These are phyloP conservation scores for Russula earlei DNA, from an alignment of 768 basidiomycete species.

Conservation along the genomic window DNA sequence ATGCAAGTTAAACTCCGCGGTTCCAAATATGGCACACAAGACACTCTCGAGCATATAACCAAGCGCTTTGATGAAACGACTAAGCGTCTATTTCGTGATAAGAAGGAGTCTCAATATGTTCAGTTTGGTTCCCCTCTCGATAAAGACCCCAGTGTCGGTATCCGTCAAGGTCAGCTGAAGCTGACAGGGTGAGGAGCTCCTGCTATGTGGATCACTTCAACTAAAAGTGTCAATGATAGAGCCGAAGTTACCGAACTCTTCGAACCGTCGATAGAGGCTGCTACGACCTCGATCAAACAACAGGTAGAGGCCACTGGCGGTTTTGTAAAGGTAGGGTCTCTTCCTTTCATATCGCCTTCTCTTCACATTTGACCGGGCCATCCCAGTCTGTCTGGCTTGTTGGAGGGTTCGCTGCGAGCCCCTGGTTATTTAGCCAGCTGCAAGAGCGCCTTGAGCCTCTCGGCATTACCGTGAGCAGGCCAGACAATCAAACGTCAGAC, in stretches of 20 bases:
- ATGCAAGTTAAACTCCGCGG: constrained; percentile 58
- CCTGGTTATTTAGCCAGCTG: constrained; percentile 69
- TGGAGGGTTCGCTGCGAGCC: constrained; percentile 75
- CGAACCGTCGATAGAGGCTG: constrained; percentile 71
- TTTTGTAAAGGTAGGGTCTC: constrained; percentile 44
- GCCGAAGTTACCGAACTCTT: constrained; percentile 60
- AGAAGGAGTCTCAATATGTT: constrained; percentile 59
- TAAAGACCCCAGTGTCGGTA: constrained; percentile 60
- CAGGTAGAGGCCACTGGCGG: constrained; percentile 65
- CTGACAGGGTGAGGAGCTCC: constrained; percentile 45
- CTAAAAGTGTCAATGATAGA: constrained; percentile 19
- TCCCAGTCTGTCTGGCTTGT: constrained; percentile 71
- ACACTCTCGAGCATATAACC: constrained; percentile 70
- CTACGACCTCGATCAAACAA: constrained; percentile 54
- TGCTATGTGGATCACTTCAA: background rate
- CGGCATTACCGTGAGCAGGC: constrained; percentile 56
- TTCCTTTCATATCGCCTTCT: background rate
- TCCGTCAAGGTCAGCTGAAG: constrained; percentile 63
- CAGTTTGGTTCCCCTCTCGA: constrained; percentile 72
- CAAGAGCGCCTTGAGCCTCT: constrained; percentile 54
- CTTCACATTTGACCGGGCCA: background rate
- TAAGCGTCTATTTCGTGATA: constrained; percentile 66
- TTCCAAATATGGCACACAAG: constrained; percentile 64
- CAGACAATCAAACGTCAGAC: constrained; percentile 69
- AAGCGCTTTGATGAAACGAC: constrained; percentile 77